Base-by-base conservation (phyloP, 2,329 filamentous ascomycete genomes). In the Fusarium caatingaense region DNA sequence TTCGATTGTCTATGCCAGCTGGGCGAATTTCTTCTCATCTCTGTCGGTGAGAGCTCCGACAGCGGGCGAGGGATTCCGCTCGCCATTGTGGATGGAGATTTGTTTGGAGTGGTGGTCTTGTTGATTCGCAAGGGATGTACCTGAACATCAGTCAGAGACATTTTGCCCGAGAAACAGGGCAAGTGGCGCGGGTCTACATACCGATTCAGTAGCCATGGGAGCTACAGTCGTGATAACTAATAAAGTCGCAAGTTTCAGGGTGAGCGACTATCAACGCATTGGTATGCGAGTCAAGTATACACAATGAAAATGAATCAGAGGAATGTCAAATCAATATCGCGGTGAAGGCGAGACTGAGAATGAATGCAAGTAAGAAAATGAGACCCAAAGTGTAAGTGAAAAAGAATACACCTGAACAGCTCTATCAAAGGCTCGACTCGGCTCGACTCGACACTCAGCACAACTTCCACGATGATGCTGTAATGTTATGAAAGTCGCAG, bases 21-120 rank as follows among this genome's bases (percentile, higher is more conserved):
- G 56, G 94, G 94, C 53, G 94, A 98, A 83, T 98, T 98, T 76
- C 94, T 88, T 78, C 95, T 89, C 80, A 90, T 91, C 81, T 94
- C 93, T 68, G 92, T 92, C 55, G 92, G 92, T 74, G 92, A 93
- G 77, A 99, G 90, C 83, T 99, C 96, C 67, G 93, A 92, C 71
- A 99, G 87, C 62, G 96, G 92, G 75, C 92, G 90, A 77, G 91
- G 88, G 58, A 87, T 82, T 76, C 87, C 85, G 78, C 83, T 86
- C 58, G 83, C 78, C 84, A 88, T 87, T 80, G 91, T 94, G 76
- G 83, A 81, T 46, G 91, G 88, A 64, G 91, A 90, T 56, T 86
- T 79, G 66, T 80, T 83, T 53, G 86, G 84, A 44, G 60, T 64
- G 60, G 84, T 87, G 76, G 82, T 87, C 83, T 93, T 94, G 81